Base-by-base conservation (phyloP, 768 basidiomycete species). In the Tulasnella calospora region DNA sequence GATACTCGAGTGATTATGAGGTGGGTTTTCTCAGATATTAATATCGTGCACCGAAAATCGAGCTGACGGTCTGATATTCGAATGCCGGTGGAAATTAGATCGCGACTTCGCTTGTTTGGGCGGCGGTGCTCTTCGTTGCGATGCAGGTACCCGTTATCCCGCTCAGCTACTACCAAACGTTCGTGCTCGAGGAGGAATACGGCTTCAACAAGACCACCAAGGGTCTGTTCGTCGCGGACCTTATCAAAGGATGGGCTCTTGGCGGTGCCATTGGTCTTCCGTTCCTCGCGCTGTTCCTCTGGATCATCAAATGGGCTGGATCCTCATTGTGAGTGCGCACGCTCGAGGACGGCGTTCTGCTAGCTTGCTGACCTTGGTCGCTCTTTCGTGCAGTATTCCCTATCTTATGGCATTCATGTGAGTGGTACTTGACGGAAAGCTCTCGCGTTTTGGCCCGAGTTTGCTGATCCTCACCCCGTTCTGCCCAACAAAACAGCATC, bases 201-300 rank as follows among this genome's bases (percentile, higher is more conserved):
- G 96, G 96, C 0, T 99, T 98, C 88, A 99, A 99, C 88, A 98
- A 99, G 86, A 96, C 91, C 7, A 94, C 95, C 0, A 89, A 90
- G 0, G 81, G 82, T 21, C 86, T 96, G 4, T 99, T 94, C 84
- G 83, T 95, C 74, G 85, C 88, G 2, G 97, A 99, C 84, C 83
- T 94, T 47, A 40, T 96, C 82, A 98, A 98, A 84, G 87, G 90
- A 41, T 95, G 91, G 92, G 85, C 85, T 13, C 83, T 97, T 74
- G 90, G 89, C 13, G 88, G 92, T 78, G 88, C 84, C 61, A 86
- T 99, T 23, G 94, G 96, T 9, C 87, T 92, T 0, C 97, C 97
- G 0, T 93, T 98, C 86, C 87, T 98, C 61, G 91, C 93, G 55
- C 90, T 88, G 3, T 96, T 99, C 87, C 88, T 98, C 74, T 91